A percentile compares a stretch with the other conserved stretches of the same genome.
Evolutionary conservation across 2,329 filamentous ascomycete species (phyloP).

Genomic region (Niveomyces coronatus): DNA sequence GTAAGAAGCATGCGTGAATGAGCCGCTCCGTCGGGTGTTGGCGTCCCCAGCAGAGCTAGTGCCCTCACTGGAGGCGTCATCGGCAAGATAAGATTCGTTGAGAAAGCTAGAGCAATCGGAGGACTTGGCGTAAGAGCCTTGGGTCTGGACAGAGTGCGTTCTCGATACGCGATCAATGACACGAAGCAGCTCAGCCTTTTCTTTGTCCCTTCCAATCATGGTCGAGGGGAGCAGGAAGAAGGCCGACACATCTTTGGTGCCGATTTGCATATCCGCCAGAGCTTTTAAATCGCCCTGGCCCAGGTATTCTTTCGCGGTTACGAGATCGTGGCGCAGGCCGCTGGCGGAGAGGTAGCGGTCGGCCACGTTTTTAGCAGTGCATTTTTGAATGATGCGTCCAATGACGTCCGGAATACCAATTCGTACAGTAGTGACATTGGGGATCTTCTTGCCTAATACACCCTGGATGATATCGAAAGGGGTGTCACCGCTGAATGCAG

Average conservation of each 20-base stretch:
- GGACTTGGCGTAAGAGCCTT: constrained; percentile 32
- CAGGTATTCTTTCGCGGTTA: constrained; percentile 62
- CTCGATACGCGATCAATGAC: constrained; percentile 69
- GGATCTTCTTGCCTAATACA: constrained; percentile 69
- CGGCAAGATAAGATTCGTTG: constrained; percentile 35
- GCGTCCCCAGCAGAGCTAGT: constrained; percentile 45
- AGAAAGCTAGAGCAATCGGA: constrained; percentile 46
- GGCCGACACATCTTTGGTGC: constrained; percentile 77
- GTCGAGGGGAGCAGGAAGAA: constrained; percentile 77
- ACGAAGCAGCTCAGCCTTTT: constrained; percentile 58
- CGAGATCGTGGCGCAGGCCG: constrained; percentile 72
- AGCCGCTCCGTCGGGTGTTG: constrained; percentile 36
- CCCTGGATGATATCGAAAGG: constrained; percentile 88
- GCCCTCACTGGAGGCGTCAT: constrained; percentile 49
- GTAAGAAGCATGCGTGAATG: constrained; percentile 34
- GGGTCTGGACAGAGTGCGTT: constrained; percentile 43
- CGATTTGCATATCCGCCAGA: constrained; percentile 65
- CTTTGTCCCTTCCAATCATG: constrained; percentile 70
- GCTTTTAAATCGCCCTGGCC: constrained; percentile 62
- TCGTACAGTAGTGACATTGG: constrained; percentile 64
- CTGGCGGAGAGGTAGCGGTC: constrained; percentile 87
- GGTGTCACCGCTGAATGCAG: constrained; percentile 68
- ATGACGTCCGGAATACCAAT: constrained; percentile 78
- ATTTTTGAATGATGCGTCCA: constrained; percentile 77
- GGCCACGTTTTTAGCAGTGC: constrained; percentile 78